A percentile compares a stretch with the other conserved stretches of the same genome.
These are phyloP conservation scores for Colletotrichum trifolii DNA, from an alignment of 2,329 filamentous ascomycete genomes.

Conservation along the genomic window DNA sequence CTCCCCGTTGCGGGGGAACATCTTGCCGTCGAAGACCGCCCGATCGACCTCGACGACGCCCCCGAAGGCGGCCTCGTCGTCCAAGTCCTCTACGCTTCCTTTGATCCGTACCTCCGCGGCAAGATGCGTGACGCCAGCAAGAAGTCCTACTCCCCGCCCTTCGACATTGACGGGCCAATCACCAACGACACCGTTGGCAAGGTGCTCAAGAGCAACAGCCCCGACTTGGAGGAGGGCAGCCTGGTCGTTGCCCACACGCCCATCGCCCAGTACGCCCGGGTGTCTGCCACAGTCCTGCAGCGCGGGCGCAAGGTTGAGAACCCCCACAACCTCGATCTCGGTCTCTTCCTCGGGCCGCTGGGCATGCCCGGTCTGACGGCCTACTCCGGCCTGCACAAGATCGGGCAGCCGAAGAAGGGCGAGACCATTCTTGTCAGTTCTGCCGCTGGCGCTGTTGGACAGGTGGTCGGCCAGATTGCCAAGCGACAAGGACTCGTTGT, in stretches of 20 bases:
- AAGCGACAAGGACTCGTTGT: constrained; percentile 84
- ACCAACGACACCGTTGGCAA: constrained; percentile 72
- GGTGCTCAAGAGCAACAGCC: constrained; percentile 76
- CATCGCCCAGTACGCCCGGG: constrained; percentile 72
- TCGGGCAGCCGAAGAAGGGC: constrained; percentile 71
- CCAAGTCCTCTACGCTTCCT: constrained; percentile 78
- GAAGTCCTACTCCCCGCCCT: constrained; percentile 76
- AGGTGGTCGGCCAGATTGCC: constrained; percentile 86
- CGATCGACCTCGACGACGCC: constrained; percentile 72
- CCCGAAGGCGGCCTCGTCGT: constrained; percentile 74
- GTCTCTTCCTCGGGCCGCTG: constrained; percentile 78
- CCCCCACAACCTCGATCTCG: constrained; percentile 72
- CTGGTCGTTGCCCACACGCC: constrained; percentile 60
- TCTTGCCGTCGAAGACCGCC: constrained; percentile 73
- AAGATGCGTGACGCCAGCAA: constrained; percentile 73
- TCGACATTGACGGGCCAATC: constrained; percentile 71
- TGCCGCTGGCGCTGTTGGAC: constrained; percentile 84
- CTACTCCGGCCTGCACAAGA: constrained; percentile 74
- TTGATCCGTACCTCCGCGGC: constrained; percentile 87
- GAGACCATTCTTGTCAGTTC: constrained; percentile 86
- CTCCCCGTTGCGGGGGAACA: constrained; percentile 78
- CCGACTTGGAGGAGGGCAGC: constrained; percentile 59
- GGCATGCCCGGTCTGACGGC: constrained; percentile 72
- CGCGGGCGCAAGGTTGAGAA: constrained; percentile 64
- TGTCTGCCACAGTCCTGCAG: constrained; percentile 17